phyloP scores from a whole-genome alignment of 1,139 yeast genomes.

The Candida dubliniensis region DNA sequence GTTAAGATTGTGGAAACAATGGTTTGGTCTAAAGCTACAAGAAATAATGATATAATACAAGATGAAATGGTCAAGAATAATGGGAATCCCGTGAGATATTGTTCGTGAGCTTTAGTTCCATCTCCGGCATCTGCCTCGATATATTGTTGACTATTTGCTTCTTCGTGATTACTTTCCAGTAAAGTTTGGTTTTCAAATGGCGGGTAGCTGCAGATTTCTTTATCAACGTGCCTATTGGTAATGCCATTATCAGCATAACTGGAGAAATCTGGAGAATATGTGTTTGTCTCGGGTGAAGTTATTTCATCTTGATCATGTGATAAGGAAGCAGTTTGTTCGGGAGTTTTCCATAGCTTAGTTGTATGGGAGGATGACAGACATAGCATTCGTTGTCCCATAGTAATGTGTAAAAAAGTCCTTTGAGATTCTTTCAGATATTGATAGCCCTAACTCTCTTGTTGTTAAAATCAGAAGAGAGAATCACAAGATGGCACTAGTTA shows the following conservation, averaged over 20 bases:
- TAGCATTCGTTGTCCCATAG: conserved; percentile 1
- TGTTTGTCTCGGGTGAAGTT: neutral
- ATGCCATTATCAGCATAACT: neutral
- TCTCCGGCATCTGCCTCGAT: conserved; percentile 56
- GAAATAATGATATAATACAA: conserved; percentile 50
- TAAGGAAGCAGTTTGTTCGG: neutral
- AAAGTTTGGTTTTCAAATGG: neutral
- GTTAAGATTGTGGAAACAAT: conserved; percentile 61
- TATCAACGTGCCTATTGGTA: neutral
- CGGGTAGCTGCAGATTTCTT: no score
- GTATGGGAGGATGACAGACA: neutral
- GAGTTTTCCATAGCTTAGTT: neutral
- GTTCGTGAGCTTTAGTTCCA: conserved; percentile 52
- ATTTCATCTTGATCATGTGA: neutral
- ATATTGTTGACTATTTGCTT: conserved; percentile 18
- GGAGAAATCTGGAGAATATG: conserved; percentile 1
- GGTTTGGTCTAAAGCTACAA: conserved; percentile 69
- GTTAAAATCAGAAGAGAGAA: no score
- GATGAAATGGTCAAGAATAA: conserved; percentile 45
- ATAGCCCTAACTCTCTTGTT: no score
- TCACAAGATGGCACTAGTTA: no score
- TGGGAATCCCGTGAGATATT: conserved; percentile 45
- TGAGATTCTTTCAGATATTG: no score
- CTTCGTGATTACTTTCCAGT: neutral
- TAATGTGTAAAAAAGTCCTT: neutral